Base-by-base conservation (phyloP, 2,329 filamentous ascomycete species). In the Tolypocladium paradoxum region DNA sequence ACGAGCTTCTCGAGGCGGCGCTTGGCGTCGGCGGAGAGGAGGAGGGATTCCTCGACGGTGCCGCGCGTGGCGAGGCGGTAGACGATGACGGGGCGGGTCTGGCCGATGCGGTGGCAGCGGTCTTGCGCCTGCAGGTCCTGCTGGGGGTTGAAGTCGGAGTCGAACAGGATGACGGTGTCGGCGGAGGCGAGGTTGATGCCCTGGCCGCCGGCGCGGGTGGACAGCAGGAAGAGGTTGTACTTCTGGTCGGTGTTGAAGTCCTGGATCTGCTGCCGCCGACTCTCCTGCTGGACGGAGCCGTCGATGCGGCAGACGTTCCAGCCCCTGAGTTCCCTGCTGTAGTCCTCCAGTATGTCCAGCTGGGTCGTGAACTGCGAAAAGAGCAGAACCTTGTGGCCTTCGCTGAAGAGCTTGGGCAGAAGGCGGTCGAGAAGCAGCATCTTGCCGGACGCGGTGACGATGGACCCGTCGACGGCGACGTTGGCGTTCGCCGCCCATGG, bases 341-440 rank as follows among this genome's bases (percentile, higher is more conserved):
- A 99, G 53, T 92, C 87, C 57, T 95, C 83, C 0, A 99, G 75
- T 2, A 99, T 87, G 63, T 97, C 90, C 0, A 99, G 81, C 58
- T 96, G 91, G 0, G 87, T 95, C 54, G 91, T 95, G 73, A 99
- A 99, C 64, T 99, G 93, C 0, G 89, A 95, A 69, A 99, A 99
- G 50, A 99, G 90, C 47, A 99, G 80, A 31, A 97, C 86, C 64
- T 97, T 97, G 72, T 96, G 91, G 4, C 81, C 85, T 1, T 81
- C 77, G 0, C 73, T 59, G 54, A 99, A 85, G 0, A 99, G 77
- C 2, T 77, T 77, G 0, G 88, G 87, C 0, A 99, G 78, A 0
- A 99, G 77, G 0, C 90, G 83, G 65, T 99, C 93, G 0, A 99
- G 80, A 0, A 99, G 79, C 2, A 96, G 80, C 90, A 99, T 96